A percentile compares a stretch with the other conserved stretches of the same genome.
Evolutionary conservation across 2,329 filamentous ascomycete species (phyloP).

Genomic region (Samsoniella hepiali): DNA sequence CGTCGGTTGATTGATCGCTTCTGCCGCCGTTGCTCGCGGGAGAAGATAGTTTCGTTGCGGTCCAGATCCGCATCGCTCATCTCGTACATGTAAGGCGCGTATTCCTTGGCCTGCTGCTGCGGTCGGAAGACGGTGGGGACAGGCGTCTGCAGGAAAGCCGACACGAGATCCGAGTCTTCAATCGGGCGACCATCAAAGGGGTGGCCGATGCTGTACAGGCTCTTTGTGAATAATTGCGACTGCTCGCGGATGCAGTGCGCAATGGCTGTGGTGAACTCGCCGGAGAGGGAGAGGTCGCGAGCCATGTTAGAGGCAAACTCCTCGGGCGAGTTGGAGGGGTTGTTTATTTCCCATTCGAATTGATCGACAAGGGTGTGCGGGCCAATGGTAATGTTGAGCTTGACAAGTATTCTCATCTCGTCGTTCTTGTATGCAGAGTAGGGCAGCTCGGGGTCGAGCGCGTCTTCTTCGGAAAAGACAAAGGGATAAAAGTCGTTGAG

Average conservation of each 20-base stretch:
- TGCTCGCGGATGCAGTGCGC: constrained; percentile 97
- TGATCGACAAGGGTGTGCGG: constrained; percentile 92
- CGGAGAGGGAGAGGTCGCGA: constrained; percentile 81
- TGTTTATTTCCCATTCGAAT: constrained; percentile 99
- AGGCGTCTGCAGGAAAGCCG: constrained; percentile 82
- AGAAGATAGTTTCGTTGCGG: constrained; percentile 86
- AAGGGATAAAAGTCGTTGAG: constrained; percentile 91
- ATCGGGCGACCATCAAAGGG: constrained; percentile 91
- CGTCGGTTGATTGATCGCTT: constrained; percentile 93
- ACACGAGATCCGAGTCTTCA: constrained; percentile 84
- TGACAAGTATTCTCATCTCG: constrained; percentile 94
- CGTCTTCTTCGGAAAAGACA: constrained; percentile 83
- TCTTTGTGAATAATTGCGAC: constrained; percentile 88
- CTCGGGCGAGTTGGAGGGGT: constrained; percentile 87
- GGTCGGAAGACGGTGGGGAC: constrained; percentile 81
- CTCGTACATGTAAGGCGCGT: constrained; percentile 89
- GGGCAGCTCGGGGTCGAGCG: constrained; percentile 82
- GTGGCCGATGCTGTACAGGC: constrained; percentile 88
- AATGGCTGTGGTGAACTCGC: constrained; percentile 96
- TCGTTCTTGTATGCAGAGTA: constrained; percentile 97
- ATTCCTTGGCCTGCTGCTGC: constrained; percentile 91
- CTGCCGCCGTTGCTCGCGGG: constrained; percentile 87
- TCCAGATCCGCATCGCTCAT: constrained; percentile 88
- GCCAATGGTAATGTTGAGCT: constrained; percentile 96
- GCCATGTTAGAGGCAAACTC: constrained; percentile 91